Evolutionary conservation across 2,329 filamentous ascomycete species (phyloP).

Genomic region (Fusarium sp.): DNA sequence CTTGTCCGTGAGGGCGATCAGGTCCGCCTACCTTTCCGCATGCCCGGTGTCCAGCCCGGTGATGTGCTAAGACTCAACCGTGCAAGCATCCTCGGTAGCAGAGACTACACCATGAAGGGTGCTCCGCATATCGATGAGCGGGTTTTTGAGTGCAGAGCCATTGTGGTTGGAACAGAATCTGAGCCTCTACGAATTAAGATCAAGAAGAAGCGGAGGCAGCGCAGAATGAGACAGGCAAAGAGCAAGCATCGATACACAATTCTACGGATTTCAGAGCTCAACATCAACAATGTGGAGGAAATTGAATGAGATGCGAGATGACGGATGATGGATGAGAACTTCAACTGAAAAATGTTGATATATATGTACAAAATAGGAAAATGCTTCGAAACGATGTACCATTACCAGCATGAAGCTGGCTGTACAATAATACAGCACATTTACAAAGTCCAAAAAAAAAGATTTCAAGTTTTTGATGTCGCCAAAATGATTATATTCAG

Average conservation of each 20-base stretch:
- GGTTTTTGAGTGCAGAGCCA: slow-evolving; percentile 86
- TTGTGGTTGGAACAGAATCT: slow-evolving; percentile 85
- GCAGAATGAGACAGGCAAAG: slow-evolving; percentile 79
- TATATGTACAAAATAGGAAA: slow-evolving; percentile 44
- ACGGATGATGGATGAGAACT: slow-evolving; percentile 13
- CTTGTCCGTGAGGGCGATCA: slow-evolving; percentile 82
- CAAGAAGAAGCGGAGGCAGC: slow-evolving; percentile 84
- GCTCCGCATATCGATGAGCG: slow-evolving; percentile 84
- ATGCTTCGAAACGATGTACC: slow-evolving; percentile 44
- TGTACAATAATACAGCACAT: slow-evolving; percentile 47
- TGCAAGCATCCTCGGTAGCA: slow-evolving; percentile 82
- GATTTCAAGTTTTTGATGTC: slow-evolving; percentile 2
- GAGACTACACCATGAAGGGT: slow-evolving; percentile 91
- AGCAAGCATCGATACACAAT: slow-evolving; percentile 95
- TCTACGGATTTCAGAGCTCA: slow-evolving; percentile 84
- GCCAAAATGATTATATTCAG: slow-evolving; percentile 42
- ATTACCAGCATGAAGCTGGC: slow-evolving; percentile 48
- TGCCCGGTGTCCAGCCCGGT: slow-evolving; percentile 81
- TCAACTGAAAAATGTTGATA: slow-evolving; percentile 30
- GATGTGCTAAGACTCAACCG: slow-evolving; percentile 91
- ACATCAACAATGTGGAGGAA: slow-evolving; percentile 65
- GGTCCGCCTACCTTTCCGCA: slow-evolving; percentile 82
- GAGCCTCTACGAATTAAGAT: slow-evolving; percentile 82
- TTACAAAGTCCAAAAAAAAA: slow-evolving; percentile 27
- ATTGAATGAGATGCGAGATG: slow-evolving; percentile 49